Base-by-base conservation (phyloP, 805 yeast species). In the Ogataea pilisensis region DNA sequence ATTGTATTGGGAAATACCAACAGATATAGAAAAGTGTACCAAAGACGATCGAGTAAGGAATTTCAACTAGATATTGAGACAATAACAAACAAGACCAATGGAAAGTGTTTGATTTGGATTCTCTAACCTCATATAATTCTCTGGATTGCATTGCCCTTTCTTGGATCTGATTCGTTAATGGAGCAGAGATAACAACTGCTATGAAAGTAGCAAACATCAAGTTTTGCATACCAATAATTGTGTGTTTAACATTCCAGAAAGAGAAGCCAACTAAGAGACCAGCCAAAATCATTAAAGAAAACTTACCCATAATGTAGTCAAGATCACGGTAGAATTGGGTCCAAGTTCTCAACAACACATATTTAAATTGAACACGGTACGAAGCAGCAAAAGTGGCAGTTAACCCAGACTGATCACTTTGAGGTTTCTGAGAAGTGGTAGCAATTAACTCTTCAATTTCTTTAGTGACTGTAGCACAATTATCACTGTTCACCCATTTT, bases 81-180 rank as follows among this genome's bases (percentile, higher is more conserved):
- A 80, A 37, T 35, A 81, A 54, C 60, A 84, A 60, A 31, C 73
- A 60, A 21, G 78, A 67, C 90, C 90, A 84, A 53, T 80, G 83
- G 66, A 78, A 84, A 31, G 85, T 84, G 54, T 82, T 82, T 4
- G 86, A 79, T 43, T 79, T 73, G 17, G 78, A 69, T 55, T 84
- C 91, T 54, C 91, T 72, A 12, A 76, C 85, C 59, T 83, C 90
- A 54, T 64, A 84, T 31, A 82, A 58, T 42, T 78, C 82, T 53
- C 89, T 72, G 17, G 80, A 69, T 16, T 63, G 66, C 34, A 76
- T 69, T 20, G 82, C 82, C 41, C 73, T 70, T 21, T 71, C 78
- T 54, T 80, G 84, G 48, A 80, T 73, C 63, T 82, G 88, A 55
- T 82, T 78, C 38, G 78, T 72, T 38, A 79, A 64, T 22, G 83